These are phyloP conservation scores for Colletotrichum sp. DNA, from an alignment of 2,329 filamentous ascomycete species.

Conservation along the genomic window DNA sequence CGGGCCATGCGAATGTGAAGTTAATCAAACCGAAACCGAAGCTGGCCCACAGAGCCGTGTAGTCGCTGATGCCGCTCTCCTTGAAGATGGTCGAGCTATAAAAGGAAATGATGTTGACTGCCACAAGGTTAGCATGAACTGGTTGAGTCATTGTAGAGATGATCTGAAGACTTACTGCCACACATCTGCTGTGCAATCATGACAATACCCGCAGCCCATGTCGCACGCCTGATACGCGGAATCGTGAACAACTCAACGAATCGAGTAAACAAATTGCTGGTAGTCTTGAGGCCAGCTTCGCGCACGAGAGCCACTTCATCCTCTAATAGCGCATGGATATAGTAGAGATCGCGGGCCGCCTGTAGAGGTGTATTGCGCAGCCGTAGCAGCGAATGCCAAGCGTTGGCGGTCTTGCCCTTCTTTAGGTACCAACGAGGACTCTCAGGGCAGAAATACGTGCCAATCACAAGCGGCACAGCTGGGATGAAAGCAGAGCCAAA, in stretches of 20 bases:
- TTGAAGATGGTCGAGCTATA: slow-evolving; percentile 53
- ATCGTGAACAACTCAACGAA: slow-evolving; percentile 64
- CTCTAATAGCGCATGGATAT: slow-evolving; percentile 51
- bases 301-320: slow-evolving; percentile 32
- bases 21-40: slow-evolving; percentile 59
- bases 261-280: slow-evolving; percentile 53
- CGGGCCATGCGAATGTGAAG: slow-evolving; percentile 71
- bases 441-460: slow-evolving; percentile 68
- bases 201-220: slow-evolving; percentile 69
- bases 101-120: slow-evolving; percentile 55
- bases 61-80: slow-evolving; percentile 42
- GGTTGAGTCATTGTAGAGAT: neutral
- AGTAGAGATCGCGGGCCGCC: slow-evolving; percentile 67
- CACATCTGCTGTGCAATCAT: slow-evolving; percentile 72
- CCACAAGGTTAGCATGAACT: neutral
- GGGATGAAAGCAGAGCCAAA: slow-evolving; percentile 68
- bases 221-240: slow-evolving; percentile 64
- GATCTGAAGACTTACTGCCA: slow-evolving; percentile 40
- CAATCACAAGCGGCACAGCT: slow-evolving; percentile 55
- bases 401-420: slow-evolving; percentile 58
- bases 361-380: slow-evolving; percentile 65
- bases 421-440: slow-evolving; percentile 72
- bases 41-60: slow-evolving; percentile 44
- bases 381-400: slow-evolving; percentile 59
- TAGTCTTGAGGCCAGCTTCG: slow-evolving; percentile 34